Conservation (phyloP, 179 eudicot species). For the Beta lomatogona region DNA sequence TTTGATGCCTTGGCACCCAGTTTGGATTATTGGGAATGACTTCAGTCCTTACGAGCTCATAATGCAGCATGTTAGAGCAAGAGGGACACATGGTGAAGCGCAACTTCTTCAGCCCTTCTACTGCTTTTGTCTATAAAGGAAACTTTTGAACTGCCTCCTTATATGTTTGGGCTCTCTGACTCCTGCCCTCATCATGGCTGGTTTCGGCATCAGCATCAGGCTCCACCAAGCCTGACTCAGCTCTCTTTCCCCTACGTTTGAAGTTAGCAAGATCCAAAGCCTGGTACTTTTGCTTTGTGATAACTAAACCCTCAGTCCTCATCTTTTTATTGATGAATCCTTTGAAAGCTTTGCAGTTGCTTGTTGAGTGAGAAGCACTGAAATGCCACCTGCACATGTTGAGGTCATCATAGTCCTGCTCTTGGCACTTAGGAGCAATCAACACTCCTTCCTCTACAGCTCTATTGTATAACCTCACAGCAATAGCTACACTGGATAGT, state of each 20-base stretch:
- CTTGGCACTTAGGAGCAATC: too few relatives aligned
- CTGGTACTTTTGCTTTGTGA: neutral
- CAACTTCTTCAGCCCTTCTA: neutral
- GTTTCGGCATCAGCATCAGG: too few relatives aligned
- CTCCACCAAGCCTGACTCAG: too few relatives aligned
- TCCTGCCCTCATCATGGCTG: too few relatives aligned
- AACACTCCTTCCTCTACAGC: too few relatives aligned
- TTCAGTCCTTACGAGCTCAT: neutral
- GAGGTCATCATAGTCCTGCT: too few relatives aligned
- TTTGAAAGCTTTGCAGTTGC: neutral
- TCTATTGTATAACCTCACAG: too few relatives aligned
- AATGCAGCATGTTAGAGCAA: neutral
- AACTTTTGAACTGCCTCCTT: neutral
- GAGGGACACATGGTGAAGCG: neutral
- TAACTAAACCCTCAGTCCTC: neutral
- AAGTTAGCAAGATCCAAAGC: neutral
- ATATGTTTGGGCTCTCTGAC: neutral
- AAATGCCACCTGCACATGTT: neutral
- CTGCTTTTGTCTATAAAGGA: neutral
- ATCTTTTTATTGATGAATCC: neutral
- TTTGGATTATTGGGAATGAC: neutral
- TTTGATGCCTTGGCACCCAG: neutral
- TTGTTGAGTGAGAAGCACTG: too few relatives aligned
- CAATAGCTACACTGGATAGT: too few relatives aligned
- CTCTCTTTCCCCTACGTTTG: neutral